These are phyloP conservation scores for Chloranthus sessilifolius DNA, from an alignment of 164 flowering plant genomes.

Conservation along the genomic window DNA sequence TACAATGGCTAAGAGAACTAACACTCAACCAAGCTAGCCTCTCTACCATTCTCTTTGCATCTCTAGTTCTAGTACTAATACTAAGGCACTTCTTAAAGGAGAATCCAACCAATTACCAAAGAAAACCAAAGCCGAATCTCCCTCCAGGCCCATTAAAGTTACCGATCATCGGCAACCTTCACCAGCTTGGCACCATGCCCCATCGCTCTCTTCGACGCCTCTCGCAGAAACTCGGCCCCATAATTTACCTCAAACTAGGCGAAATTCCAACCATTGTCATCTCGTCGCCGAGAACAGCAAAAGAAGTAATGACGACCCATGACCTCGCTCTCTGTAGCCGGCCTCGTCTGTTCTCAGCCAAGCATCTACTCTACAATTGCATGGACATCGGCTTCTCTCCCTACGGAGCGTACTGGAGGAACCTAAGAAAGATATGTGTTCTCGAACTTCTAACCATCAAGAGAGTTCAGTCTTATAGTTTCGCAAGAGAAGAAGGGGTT, in stretches of 20 bases:
- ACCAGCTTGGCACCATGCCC: conserved; percentile 46
- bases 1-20: too few species aligned
- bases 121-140: conserved; percentile 18
- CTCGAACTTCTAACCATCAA: conserved; percentile 42
- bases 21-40: too few species aligned
- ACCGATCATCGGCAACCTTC: conserved; percentile 63
- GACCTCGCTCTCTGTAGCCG: conserved; percentile 46
- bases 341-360: conserved; percentile 36
- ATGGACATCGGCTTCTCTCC: conserved; percentile 43
- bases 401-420: conserved; percentile 56
- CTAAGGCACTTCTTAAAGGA: too few species aligned
- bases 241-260: conserved; percentile 45
- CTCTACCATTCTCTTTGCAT: too few species aligned
- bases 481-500: conserved; percentile 47
- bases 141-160: conserved; percentile 49
- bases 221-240: conserved; percentile 38
- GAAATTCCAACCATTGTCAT: conserved; percentile 42
- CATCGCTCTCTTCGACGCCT: conserved; percentile 39
- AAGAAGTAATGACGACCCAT: conserved; percentile 46
- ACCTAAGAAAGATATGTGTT: conserved; percentile 36
- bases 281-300: conserved; percentile 52
- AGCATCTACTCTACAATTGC: conserved; percentile 39
- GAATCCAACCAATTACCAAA: too few species aligned
- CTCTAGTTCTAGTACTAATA: too few species aligned
- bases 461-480: conserved; percentile 40